Base-by-base conservation (phyloP, 2,329 filamentous ascomycete genomes). In the Trichothecium roseum region DNA sequence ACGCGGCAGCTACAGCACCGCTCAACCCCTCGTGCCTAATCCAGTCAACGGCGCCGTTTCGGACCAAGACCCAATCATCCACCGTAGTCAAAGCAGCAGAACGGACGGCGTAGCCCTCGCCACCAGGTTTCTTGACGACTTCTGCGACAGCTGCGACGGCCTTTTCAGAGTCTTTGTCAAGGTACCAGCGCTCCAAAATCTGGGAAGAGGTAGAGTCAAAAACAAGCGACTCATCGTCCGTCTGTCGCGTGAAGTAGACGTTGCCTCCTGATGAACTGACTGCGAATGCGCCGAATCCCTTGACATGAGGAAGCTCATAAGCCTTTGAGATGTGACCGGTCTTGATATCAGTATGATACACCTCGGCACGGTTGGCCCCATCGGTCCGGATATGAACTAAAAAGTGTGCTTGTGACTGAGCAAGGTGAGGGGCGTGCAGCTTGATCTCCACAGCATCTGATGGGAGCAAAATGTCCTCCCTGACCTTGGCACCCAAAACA, bases 211-310 rank as follows among this genome's bases (percentile, higher is more conserved):
- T 67, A 1, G 87, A 93, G 2, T 84, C 85, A 5, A 84, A 69
- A 18, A 94, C 66, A 20, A 72, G 66, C 3, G 86, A 68, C 50
- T 94, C 84, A 8, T 81, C 75, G 24, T 78, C 66, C 0, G 84
- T 87, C 41, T 91, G 68, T 40, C 88, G 78, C 3, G 84, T 88
- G 54, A 96, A 94, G 62, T 86, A 95, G 7, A 94, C 81, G 48
- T 91, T 88, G 15, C 82, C 78, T 40, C 80, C 82, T 28, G 75
- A 72, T 3, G 78, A 84, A 58, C 81, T 91, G 1, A 77, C 81
- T 0, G 87, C 82, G 52, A 95, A 85, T 1, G 81, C 76, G 17
- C 86, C 87, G 28, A 64, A 66, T 1, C 82, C 84, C 17, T 72
- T 58, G 15, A 87, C 56, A 35, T 76, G 74, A 1, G 88, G 84